These are phyloP conservation scores for Aspergillus steynii DNA, from an alignment of 495 filamentous ascomycete genomes.

Conservation along the genomic window DNA sequence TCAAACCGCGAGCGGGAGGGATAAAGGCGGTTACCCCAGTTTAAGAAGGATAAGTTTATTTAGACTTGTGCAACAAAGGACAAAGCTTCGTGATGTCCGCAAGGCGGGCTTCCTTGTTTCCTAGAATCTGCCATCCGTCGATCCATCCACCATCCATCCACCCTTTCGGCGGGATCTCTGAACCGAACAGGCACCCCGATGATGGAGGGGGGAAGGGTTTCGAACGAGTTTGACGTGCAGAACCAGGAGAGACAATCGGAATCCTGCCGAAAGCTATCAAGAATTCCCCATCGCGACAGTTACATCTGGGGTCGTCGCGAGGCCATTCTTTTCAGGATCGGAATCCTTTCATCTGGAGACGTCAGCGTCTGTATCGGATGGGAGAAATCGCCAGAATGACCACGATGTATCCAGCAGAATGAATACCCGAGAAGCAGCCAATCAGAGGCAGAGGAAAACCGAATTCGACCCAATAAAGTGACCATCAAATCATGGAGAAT, in stretches of 20 bases:
- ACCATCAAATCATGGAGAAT: not conserved
- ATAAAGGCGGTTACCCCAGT: slow-evolving; percentile 2
- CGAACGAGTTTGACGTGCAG: not conserved
- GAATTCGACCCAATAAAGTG: not conserved
- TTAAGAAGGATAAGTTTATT: slow-evolving; percentile 12
- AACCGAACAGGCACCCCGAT: not conserved
- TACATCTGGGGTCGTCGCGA: slow-evolving; percentile 6
- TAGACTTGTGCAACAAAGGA: slow-evolving; percentile 16
- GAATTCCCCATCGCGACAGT: slow-evolving; percentile 14
- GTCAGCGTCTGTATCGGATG: not conserved
- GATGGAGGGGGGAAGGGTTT: not conserved
- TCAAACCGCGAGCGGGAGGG: not conserved
- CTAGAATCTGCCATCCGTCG: too few species aligned
- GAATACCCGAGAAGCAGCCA: not conserved
- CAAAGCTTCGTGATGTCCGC: slow-evolving; percentile 11
- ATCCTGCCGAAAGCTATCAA: slow-evolving; percentile 6
- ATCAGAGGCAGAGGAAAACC: not conserved
- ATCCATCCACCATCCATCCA: not conserved
- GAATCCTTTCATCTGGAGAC: not conserved
- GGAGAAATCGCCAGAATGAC: not conserved
- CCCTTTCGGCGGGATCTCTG: not conserved
- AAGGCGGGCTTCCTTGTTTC: not conserved
- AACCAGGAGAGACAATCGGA: slow-evolving; percentile 9
- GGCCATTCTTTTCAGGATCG: not conserved
- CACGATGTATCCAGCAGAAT: not conserved